Evolutionary conservation across 495 filamentous ascomycete species (phyloP).

Genomic region (Penicillium riverlandense): DNA sequence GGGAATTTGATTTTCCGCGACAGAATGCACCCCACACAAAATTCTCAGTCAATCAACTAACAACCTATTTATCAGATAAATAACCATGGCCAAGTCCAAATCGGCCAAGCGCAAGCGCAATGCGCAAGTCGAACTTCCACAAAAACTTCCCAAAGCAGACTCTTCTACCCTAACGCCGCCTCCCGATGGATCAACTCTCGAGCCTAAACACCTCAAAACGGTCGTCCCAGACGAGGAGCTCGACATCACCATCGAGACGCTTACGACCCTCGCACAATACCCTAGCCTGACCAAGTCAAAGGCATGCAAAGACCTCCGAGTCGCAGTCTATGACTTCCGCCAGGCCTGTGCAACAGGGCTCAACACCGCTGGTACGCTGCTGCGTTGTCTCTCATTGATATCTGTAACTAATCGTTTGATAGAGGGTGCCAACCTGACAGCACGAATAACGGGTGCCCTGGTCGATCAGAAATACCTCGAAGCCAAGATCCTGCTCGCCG

Average conservation of each 20-base stretch:
- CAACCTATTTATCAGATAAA: neutral
- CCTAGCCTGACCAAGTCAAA: constrained; percentile 31
- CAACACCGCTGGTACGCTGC: constrained; percentile 24
- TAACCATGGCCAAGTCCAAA: constrained; percentile 29
- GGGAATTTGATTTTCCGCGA: too few relatives aligned
- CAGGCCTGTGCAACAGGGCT: constrained; percentile 31
- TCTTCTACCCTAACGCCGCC: constrained; percentile 18
- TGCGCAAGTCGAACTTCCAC: constrained; percentile 23
- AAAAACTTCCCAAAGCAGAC: constrained; percentile 20
- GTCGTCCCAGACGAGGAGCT: constrained; percentile 30
- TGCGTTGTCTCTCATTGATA: neutral
- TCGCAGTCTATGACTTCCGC: constrained; percentile 32
- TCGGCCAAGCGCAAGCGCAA: constrained; percentile 33
- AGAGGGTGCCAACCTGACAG: constrained; percentile 33
- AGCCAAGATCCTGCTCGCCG: constrained; percentile 27
- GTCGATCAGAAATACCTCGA: constrained; percentile 28
- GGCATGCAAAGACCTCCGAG: constrained; percentile 32
- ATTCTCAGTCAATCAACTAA: too few relatives aligned
- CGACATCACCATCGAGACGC: constrained; percentile 31
- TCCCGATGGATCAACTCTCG: constrained; percentile 20
- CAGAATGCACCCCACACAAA: too few relatives aligned
- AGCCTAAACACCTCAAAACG: constrained; percentile 26
- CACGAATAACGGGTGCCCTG: constrained; percentile 30
- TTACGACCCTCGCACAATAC: constrained; percentile 27
- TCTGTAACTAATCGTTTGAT: constrained; percentile 5